Evolutionary conservation across 2,329 filamentous ascomycete species (phyloP).

Genomic region (Podosphaera fusca): DNA sequence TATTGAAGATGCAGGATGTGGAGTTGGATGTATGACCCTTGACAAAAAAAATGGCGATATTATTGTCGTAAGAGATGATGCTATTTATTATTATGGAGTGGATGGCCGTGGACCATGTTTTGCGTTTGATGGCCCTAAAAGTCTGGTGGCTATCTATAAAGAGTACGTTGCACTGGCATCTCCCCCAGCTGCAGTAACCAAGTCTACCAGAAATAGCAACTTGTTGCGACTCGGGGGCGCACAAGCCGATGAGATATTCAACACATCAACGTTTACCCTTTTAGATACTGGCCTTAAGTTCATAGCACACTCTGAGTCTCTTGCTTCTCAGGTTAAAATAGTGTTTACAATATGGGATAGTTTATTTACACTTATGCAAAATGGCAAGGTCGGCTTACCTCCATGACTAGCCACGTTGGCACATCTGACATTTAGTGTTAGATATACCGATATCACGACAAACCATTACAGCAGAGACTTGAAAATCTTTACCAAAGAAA

Average conservation of each 20-base stretch:
- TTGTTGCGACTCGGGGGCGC: conserved; percentile 49
- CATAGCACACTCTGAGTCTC: conserved; percentile 67
- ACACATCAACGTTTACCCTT: conserved; percentile 68
- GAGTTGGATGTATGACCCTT: conserved; percentile 82
- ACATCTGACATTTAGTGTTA: conserved; percentile 23
- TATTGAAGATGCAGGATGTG: conserved; percentile 74
- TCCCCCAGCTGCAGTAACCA: conserved; percentile 30
- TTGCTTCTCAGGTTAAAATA: conserved; percentile 57
- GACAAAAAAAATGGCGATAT: conserved; percentile 63
- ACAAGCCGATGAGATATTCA: conserved; percentile 57
- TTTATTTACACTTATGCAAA: conserved; percentile 69
- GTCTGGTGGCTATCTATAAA: conserved; percentile 50
- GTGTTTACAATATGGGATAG: conserved; percentile 80
- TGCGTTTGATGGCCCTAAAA: conserved; percentile 82
- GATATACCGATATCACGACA: conserved; percentile 78
- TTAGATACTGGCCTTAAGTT: conserved; percentile 83
- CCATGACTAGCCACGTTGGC: not conserved
- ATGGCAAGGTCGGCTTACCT: conserved; percentile 49
- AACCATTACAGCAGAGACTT: conserved; percentile 68
- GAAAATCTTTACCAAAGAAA: conserved; percentile 89
- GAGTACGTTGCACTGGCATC: conserved; percentile 78
- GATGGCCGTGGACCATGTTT: conserved; percentile 72
- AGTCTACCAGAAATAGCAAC: conserved; percentile 24
- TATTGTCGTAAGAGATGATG: conserved; percentile 82
- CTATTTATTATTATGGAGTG: conserved; percentile 76